Base-by-base conservation (phyloP, 805 yeast genomes). In the Debaryomyces tyrocola region DNA sequence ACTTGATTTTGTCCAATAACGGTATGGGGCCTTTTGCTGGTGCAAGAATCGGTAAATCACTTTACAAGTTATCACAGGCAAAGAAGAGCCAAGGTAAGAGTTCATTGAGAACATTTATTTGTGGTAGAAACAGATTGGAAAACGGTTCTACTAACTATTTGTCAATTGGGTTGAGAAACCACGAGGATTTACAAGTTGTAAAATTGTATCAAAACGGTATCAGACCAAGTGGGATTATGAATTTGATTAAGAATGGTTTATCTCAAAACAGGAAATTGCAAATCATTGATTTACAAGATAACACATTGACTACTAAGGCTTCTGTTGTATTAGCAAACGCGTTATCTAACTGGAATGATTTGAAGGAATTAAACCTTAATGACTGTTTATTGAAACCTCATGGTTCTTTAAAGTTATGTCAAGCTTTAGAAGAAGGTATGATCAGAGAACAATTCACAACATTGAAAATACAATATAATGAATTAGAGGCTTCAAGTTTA, bases 11-110 rank as follows among this genome's bases (percentile, higher is more conserved):
- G 51, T 85, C 97, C 40, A 94, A 94, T 70, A 94, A 94, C 66
- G 99, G 99, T 46, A 85, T 94, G 83, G 99, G 99, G 31, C 99
- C 99, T 20, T 87, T 87, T 64, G 96, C 98, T 0, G 99, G 99
- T 58, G 85, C 92, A 47, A 81, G 96, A 64, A 87, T 94, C 51
- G 99, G 97, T 49, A 82, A 83, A 57, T 88, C 96, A 4, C 78
- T 94, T 40, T 88, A 75, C 69, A 77, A 79, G 55, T 77, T 92
- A 53, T 82, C 94, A 17, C 66, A 64, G 43, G 84, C 83, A 47
- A 90, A 90, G 68, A 64, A 73, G 52, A 57, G 62, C 27, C 68
- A 70, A 36, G 73, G 78, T 18, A 69, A 79, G 44, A 68, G 74
- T 28, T 67, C 80, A 12, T 78, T 90, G 61, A 84, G 85, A 58